These are phyloP conservation scores for Hyphopichia pseudoburtonii DNA, from an alignment of 1,139 yeast genomes.

Conservation along the genomic window DNA sequence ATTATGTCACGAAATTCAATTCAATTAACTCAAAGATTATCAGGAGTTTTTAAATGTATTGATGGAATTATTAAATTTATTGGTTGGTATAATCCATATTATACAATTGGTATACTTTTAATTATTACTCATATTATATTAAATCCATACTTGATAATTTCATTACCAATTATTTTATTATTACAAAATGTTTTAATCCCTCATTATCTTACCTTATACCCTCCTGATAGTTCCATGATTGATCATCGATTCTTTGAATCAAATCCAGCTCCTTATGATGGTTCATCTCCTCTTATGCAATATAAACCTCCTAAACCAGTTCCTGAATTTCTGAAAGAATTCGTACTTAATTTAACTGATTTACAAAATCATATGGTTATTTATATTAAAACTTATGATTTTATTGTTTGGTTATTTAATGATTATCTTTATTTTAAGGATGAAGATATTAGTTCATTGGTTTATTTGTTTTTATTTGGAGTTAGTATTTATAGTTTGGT, in stretches of 20 bases:
- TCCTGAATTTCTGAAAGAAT: constrained; percentile 78
- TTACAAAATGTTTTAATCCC: constrained; percentile 66
- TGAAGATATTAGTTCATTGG: constrained; percentile 59
- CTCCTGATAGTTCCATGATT: constrained; percentile 33
- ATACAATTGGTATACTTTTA: constrained; percentile 59
- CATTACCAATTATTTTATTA: constrained; percentile 55
- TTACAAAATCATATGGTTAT: constrained; percentile 80
- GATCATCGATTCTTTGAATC: constrained; percentile 19
- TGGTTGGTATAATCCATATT: constrained; percentile 65
- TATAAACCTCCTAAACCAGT: constrained; percentile 67
- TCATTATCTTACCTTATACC: constrained; percentile 52
- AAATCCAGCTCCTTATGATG: constrained; percentile 58
- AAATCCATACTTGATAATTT: constrained; percentile 57
- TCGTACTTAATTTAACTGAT: constrained; percentile 76
- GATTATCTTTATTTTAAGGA: constrained; percentile 67
- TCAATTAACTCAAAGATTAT: constrained; percentile 61
- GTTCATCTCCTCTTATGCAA: constrained; percentile 45
- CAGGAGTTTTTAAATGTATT: constrained; percentile 57
- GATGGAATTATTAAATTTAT: constrained; percentile 56
- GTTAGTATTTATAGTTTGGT: constrained; percentile 28
- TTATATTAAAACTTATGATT: constrained; percentile 66
- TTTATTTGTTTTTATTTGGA: constrained; percentile 39
- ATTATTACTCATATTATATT: constrained; percentile 59
- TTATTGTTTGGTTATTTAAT: constrained; percentile 44
- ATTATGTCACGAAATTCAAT: constrained; percentile 70